phyloP scores from a whole-genome alignment of 2,329 filamentous ascomycete species.

The Leptodontidium sp. region DNA sequence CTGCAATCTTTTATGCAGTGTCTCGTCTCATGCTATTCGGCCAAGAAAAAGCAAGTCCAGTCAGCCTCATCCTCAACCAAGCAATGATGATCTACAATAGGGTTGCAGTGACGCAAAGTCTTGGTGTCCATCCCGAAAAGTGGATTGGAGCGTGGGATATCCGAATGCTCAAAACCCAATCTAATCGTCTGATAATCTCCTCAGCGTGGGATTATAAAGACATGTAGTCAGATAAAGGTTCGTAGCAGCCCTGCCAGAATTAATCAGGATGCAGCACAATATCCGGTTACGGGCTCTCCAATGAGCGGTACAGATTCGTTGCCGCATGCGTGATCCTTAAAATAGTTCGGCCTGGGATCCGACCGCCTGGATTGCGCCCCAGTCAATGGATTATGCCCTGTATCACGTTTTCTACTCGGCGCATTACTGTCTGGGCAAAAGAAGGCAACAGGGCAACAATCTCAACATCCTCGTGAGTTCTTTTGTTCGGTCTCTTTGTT shows the following conservation, averaged over 20 bases:
- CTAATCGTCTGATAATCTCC: not conserved
- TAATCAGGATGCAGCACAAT: constrained; percentile 5
- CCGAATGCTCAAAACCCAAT: not conserved
- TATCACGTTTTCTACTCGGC: not conserved
- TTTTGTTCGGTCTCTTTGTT: not conserved
- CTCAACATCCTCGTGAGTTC: not conserved
- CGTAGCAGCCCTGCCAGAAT: constrained; percentile 4
- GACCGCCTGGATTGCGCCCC: constrained; percentile 7
- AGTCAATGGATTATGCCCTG: not conserved
- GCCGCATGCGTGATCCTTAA: not conserved
- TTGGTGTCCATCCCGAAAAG: not conserved
- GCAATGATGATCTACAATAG: constrained; percentile 1
- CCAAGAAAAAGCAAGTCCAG: not conserved
- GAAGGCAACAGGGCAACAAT: not conserved
- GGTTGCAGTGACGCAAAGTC: not conserved
- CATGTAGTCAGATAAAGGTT: constrained; percentile 13
- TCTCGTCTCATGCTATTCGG: constrained; percentile 3
- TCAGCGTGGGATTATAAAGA: not conserved
- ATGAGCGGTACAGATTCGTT: constrained; percentile 8
- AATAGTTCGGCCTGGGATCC: not conserved
- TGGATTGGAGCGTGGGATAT: not conserved
- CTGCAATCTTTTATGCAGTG: not conserved
- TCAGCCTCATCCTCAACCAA: not conserved
- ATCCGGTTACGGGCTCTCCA: constrained; percentile 9
- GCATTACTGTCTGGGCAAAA: not conserved